Conservation (phyloP, 345 rosid genomes). For the Crucihimalaya himalaica region DNA sequence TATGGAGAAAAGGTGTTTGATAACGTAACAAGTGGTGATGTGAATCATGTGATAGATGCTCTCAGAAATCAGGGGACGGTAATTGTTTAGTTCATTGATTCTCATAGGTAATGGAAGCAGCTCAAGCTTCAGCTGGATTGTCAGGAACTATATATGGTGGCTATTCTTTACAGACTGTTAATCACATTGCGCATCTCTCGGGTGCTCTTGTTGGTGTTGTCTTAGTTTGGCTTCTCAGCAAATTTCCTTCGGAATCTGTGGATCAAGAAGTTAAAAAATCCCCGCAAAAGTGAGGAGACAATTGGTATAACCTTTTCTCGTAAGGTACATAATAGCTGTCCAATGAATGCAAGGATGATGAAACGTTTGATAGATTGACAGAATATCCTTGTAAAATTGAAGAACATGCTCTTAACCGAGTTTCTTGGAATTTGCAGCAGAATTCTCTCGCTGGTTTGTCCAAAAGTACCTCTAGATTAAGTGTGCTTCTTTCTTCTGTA, state of each 20-base stretch:
- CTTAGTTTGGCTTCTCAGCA: constrained; percentile 83
- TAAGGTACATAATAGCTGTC: constrained; percentile 20
- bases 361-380: neutral
- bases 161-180: constrained; percentile 67
- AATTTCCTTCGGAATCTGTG: constrained; percentile 56
- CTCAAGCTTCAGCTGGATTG: constrained; percentile 82
- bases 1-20: constrained; percentile 4
- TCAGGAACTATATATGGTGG: constrained; percentile 58
- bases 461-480: too few relatives aligned
- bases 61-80: neutral
- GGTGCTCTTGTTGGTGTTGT: constrained; percentile 85
- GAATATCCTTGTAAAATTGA: neutral
- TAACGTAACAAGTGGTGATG: neutral
- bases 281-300: constrained; percentile 37
- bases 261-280: constrained; percentile 38
- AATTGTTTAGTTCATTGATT: constrained; percentile 13
- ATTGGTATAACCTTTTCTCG: neutral
- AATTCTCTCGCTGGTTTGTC: too few relatives aligned
- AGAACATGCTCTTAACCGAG: neutral
- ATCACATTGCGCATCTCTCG: constrained; percentile 90
- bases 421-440: too few relatives aligned
- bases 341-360: neutral
- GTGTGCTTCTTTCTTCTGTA: too few relatives aligned
- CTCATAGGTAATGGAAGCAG: constrained; percentile 88
- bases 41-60: neutral